These are phyloP conservation scores for Vaccinium myrtillus DNA, from an alignment of 148 eudicot genomes.

Conservation along the genomic window DNA sequence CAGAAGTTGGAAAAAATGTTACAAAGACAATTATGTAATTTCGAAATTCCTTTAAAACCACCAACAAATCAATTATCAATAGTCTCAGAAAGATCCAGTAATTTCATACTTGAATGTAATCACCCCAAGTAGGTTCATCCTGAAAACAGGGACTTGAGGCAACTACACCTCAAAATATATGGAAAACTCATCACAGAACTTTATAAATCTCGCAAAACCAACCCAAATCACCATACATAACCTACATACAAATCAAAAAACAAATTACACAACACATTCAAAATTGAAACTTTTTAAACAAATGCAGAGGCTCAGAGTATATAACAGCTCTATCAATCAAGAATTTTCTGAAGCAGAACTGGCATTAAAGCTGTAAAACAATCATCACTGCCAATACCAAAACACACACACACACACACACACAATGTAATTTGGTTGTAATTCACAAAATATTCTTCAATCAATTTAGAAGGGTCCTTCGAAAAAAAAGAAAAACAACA, in stretches of 20 bases:
- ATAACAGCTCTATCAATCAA: slow-evolving; percentile 77
- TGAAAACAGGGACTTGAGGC: background rate
- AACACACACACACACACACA: too few species aligned
- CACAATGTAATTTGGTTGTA: too few species aligned
- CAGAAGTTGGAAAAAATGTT: background rate
- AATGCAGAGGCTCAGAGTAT: slow-evolving; percentile 44
- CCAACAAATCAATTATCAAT: background rate
- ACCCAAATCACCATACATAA: background rate
- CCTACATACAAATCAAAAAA: background rate
- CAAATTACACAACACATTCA: background rate
- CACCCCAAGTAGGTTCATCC: background rate
- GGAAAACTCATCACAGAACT: background rate
- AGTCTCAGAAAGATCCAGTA: background rate
- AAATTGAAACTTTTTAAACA: background rate
- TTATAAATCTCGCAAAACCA: background rate
- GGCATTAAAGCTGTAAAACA: slow-evolving; percentile 61
- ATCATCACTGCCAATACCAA: slow-evolving; percentile 42
- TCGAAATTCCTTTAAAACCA: background rate
- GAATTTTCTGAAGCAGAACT: slow-evolving; percentile 97
- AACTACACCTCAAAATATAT: background rate
- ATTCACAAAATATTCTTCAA: too few species aligned
- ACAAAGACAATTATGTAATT: background rate
- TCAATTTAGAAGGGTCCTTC: too few species aligned
- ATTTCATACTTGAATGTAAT: background rate
- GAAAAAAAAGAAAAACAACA: too few species aligned